Evolutionary conservation across 352 stramenopile genomes (phyloP).

Genomic region (Phytophthora sojae): DNA sequence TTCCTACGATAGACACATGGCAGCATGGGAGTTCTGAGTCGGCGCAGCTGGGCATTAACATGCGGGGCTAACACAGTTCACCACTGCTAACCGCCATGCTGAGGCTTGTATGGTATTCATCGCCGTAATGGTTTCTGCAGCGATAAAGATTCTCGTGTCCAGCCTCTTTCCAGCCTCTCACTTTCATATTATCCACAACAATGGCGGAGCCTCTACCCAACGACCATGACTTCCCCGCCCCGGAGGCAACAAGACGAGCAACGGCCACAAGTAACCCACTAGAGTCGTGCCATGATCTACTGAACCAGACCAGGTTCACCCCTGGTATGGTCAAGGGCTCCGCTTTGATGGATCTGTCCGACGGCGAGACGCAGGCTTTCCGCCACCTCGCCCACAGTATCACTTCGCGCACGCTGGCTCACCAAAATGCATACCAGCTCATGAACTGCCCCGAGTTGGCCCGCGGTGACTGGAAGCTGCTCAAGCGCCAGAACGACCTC

Average conservation of each 20-base stretch:
- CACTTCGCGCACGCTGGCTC: conserved; percentile 50
- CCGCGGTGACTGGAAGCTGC: conserved; percentile 41
- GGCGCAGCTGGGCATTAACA: too few relatives aligned
- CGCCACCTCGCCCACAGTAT: conserved; percentile 47
- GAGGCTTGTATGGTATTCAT: too few relatives aligned
- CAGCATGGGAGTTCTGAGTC: too few relatives aligned
- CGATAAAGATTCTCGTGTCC: too few relatives aligned
- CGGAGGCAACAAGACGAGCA: conserved; percentile 17
- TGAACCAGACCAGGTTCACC: conserved; percentile 20
- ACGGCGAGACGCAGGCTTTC: conserved; percentile 42
- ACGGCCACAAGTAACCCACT: conserved; percentile 19
- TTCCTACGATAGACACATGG: too few relatives aligned
- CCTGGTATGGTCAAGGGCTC: neutral
- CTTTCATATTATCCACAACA: neutral
- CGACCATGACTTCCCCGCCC: neutral
- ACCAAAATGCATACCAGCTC: conserved; percentile 47
- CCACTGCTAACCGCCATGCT: too few relatives aligned
- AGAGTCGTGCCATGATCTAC: conserved; percentile 19
- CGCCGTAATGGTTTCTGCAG: too few relatives aligned
- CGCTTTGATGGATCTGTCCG: conserved; percentile 5
- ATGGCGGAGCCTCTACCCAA: conserved; percentile 17
- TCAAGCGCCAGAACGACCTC: conserved; percentile 46
- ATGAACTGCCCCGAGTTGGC: conserved; percentile 25
- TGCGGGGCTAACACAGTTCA: too few relatives aligned
- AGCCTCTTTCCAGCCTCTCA: too few relatives aligned